These are phyloP conservation scores for Rehmannia glutinosa DNA, from an alignment of 257 asterid genomes.

Conservation along the genomic window DNA sequence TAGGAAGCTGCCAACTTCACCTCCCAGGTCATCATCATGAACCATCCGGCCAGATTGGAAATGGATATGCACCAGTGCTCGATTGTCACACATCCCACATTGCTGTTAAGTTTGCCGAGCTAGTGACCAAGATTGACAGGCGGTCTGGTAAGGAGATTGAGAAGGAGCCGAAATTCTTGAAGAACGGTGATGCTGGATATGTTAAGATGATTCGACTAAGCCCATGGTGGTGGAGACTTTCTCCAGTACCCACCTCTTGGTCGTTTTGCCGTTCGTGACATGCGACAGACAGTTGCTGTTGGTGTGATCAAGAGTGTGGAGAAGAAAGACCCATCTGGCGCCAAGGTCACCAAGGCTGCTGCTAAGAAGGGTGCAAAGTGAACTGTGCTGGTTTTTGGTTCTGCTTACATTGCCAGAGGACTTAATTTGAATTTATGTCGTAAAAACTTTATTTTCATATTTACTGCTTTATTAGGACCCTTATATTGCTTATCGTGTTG, in stretches of 20 bases:
- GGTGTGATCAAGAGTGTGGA: too few relatives aligned
- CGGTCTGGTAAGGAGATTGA: too few relatives aligned
- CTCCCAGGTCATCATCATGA: slow-evolving; percentile 69
- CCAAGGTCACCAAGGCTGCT: too few relatives aligned
- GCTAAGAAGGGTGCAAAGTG: slow-evolving; percentile 75
- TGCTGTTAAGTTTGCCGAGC: too few relatives aligned
- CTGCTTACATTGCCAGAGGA: neutral
- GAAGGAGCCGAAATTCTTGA: too few relatives aligned
- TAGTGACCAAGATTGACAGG: slow-evolving; percentile 74
- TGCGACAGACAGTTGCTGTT: too few relatives aligned
- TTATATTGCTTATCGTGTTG: neutral
- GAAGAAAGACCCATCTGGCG: too few relatives aligned
- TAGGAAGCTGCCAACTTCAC: slow-evolving; percentile 55
- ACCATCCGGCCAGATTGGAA: slow-evolving; percentile 73
- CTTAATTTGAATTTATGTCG: neutral
- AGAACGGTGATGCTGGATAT: slow-evolving; percentile 71
- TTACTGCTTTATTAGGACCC: neutral
- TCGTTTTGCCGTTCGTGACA: slow-evolving; percentile 66
- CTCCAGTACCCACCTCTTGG: slow-evolving; percentile 58
- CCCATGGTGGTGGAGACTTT: slow-evolving; percentile 82
- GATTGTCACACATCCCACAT: too few relatives aligned
- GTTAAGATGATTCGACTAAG: slow-evolving; percentile 81
- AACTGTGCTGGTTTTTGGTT: slow-evolving; percentile 5
- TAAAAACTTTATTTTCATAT: neutral
- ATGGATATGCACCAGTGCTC: slow-evolving; percentile 63